Percentiles rank a stretch among this genome's conserved stretches.
Evolutionary conservation across 495 filamentous ascomycete genomes (phyloP).

Genomic region (Hypomontagnella submonticulosa): DNA sequence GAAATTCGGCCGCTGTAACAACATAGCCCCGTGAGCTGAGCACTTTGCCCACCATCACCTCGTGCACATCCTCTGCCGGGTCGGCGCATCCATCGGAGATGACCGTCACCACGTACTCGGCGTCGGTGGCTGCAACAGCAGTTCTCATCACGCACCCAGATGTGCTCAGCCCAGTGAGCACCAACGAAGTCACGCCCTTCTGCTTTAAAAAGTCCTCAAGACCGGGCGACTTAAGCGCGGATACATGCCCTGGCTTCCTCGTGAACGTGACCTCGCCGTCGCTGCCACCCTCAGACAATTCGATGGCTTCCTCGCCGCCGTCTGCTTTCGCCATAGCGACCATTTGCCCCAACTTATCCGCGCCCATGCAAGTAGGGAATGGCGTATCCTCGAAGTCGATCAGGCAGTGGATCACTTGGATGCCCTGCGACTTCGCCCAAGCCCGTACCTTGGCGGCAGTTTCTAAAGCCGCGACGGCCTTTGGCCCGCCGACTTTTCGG

Average conservation of each 20-base stretch:
- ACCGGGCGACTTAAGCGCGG: slow-evolving; percentile 47
- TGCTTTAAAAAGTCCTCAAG: slow-evolving; percentile 41
- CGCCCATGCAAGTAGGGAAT: slow-evolving; percentile 44
- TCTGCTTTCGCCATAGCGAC: slow-evolving; percentile 19
- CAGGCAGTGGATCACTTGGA: slow-evolving; percentile 49
- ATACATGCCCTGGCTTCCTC: slow-evolving; percentile 42
- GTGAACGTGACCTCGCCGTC: slow-evolving; percentile 41
- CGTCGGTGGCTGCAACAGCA: slow-evolving; percentile 29
- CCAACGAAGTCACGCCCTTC: slow-evolving; percentile 44
- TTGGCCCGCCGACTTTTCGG: slow-evolving; percentile 8
- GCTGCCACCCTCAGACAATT: slow-evolving; percentile 23
- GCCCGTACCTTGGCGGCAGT: slow-evolving; percentile 29
- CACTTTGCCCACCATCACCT: slow-evolving; percentile 30
- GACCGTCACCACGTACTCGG: slow-evolving; percentile 45
- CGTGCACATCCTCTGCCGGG: slow-evolving; percentile 42
- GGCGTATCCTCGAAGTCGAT: slow-evolving; percentile 39
- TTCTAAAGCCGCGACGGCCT: slow-evolving; percentile 29
- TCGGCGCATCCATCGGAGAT: slow-evolving; percentile 49
- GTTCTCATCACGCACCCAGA: slow-evolving; percentile 49
- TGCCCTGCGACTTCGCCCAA: slow-evolving; percentile 30
- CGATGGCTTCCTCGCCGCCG: slow-evolving; percentile 38
- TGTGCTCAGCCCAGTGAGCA: slow-evolving; percentile 47
- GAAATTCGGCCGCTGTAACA: slow-evolving; percentile 4
- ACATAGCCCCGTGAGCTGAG: slow-evolving; percentile 2
- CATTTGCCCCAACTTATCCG: slow-evolving; percentile 13